These are phyloP conservation scores for Entomortierella chlamydospora DNA, from an alignment of 192 early-diverging fungal species.

Conservation along the genomic window DNA sequence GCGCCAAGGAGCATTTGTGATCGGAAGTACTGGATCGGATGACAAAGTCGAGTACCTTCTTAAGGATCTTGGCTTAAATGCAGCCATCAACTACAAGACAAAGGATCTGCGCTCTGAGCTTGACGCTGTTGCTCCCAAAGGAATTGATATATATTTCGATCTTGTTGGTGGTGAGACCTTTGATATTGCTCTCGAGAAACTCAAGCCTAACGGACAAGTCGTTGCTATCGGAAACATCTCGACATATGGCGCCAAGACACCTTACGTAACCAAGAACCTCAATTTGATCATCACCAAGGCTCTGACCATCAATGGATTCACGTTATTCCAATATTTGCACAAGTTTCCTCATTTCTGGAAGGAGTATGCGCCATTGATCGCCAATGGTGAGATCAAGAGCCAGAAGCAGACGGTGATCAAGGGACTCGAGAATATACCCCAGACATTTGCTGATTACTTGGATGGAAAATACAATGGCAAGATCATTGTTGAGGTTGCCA, in stretches of 20 bases:
- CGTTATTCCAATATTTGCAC: conserved; percentile 8
- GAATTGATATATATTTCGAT: conserved; percentile 89
- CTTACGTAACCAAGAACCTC: conserved; percentile 4
- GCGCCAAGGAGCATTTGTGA: conserved; percentile 78
- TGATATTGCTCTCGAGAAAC: conserved; percentile 35
- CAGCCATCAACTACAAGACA: conserved; percentile 92
- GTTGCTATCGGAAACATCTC: conserved; percentile 16
- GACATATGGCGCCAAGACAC: not conserved
- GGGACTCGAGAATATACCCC: not conserved
- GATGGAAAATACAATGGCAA: conserved; percentile 30
- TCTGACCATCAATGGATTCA: conserved; percentile 13
- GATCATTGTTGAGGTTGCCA: conserved; percentile 15
- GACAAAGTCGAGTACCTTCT: conserved; percentile 83
- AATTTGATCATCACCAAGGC: conserved; percentile 9
- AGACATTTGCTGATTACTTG: conserved; percentile 17
- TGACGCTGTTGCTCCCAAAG: conserved; percentile 1
- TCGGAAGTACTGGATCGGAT: conserved; percentile 87
- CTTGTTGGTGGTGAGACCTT: conserved; percentile 68
- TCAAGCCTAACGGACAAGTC: conserved; percentile 26
- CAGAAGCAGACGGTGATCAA: conserved; percentile 1
- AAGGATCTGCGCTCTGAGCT: conserved; percentile 12
- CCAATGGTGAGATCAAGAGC: conserved; percentile 21
- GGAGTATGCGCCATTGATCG: conserved; percentile 27
- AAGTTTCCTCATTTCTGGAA: conserved; percentile 20
- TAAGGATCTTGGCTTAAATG: conserved; percentile 79